These are phyloP conservation scores for Malus asiatica DNA, from an alignment of 306 rosid species.

Conservation along the genomic window DNA sequence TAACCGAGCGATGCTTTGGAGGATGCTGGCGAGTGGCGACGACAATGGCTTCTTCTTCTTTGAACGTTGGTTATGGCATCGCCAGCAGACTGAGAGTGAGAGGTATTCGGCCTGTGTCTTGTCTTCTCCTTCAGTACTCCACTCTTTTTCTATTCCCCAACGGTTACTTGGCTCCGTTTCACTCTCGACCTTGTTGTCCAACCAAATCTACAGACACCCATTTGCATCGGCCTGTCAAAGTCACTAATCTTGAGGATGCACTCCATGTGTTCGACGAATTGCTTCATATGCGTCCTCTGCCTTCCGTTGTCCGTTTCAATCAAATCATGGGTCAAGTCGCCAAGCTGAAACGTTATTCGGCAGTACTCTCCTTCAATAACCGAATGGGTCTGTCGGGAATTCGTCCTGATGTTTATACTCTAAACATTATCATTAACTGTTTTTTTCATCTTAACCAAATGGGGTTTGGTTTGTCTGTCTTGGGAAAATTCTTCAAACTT, in stretches of 20 bases:
- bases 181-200: not conserved
- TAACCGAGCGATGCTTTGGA: not conserved
- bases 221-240: not conserved
- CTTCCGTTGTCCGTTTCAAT: conserved; percentile 13
- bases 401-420: conserved; percentile 6
- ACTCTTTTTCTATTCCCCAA: not conserved
- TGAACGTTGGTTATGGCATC: no score
- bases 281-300: no score
- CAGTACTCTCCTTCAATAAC: conserved; percentile 5
- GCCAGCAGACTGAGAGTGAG: no score
- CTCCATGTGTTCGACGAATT: no score
- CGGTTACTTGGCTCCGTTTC: not conserved
- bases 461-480: not conserved
- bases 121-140: not conserved
- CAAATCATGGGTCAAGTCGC: conserved; percentile 10
- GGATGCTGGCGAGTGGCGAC: not conserved
- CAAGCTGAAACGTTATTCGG: conserved; percentile 13
- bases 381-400: conserved; percentile 8
- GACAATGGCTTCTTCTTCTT: not conserved
- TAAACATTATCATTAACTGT: conserved; percentile 32
- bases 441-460: conserved; percentile 12
- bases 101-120: not conserved
- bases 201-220: not conserved
- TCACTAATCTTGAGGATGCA: not conserved
- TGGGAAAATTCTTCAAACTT: not conserved